Evolutionary conservation across 164 flowering plant genomes (phyloP), one percentile per base, ranked within the genome.

Genomic region (Hamamelis virginiana): DNA sequence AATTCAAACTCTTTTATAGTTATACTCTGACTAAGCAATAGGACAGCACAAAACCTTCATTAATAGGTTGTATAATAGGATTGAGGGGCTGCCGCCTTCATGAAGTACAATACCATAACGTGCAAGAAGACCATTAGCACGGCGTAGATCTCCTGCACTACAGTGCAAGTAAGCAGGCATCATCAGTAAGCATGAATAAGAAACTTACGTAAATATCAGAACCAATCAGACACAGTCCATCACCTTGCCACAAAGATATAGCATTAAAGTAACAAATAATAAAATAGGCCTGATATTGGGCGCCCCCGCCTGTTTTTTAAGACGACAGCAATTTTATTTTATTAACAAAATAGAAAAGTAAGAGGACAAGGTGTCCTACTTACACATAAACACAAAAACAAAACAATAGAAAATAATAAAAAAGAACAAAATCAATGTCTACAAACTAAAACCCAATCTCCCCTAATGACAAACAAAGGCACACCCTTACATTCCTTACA

Each of bases 61-160:
- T 70, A 90, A 59, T 73, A 88, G 78, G 82, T 90, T 90, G 78
- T 82, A 90, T 50, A 82, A 66, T 21, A 69, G 57, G 66, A 86
- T 72, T 45, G 90, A 82, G 48, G 85, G 80, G 63, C 67, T 80
- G 65, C 83, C 80, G 8, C 82, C 84, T 74, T 81, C 86, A 67
- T 70, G 87, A 65, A 87, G 77, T 45, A 80, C 67, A 77, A 43
- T 71, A 15, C 88, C 84, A 73, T 82, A 87, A 46, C 91, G 85
- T 46, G 95, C 90, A 72, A 89, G 87, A 73, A 89, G 89, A 67
- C 92, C 95, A 79, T 86, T 84, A 55, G 89, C 92, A 69, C 95
- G 92, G 74, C 90, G 87, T 44, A 90, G 62, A 82, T 90, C 87
- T 76, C 95, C 92, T 90, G 89, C 82, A 86, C 89, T 84, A 84